These are phyloP conservation scores for Pseudocercospora fijiensis DNA, from an alignment of 2,329 filamentous ascomycete species.

Conservation along the genomic window DNA sequence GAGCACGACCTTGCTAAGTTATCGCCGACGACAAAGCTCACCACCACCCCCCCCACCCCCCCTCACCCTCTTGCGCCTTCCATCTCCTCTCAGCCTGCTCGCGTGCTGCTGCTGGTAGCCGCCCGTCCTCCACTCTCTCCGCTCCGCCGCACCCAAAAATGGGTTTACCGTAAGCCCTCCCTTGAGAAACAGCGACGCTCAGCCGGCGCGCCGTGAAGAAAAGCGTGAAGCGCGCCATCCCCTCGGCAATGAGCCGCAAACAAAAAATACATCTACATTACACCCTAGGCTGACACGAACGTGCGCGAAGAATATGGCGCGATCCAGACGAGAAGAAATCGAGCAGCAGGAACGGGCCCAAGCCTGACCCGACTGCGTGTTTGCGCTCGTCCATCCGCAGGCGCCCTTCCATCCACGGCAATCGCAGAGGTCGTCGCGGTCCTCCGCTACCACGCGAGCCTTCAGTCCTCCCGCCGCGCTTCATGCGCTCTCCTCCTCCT, in stretches of 20 bases:
- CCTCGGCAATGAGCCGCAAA: slow-evolving; percentile 7
- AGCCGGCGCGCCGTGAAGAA: slow-evolving; percentile 16
- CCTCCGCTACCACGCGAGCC: slow-evolving; percentile 31
- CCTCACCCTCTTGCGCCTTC: slow-evolving; percentile 15
- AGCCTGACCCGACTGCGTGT: slow-evolving; percentile 49
- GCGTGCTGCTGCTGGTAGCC: slow-evolving; percentile 24
- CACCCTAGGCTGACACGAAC: slow-evolving; percentile 15
- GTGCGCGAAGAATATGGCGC: slow-evolving; percentile 48
- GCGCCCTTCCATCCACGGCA: slow-evolving; percentile 34
- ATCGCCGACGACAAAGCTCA: slow-evolving; percentile 8
- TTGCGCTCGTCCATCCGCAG: slow-evolving; percentile 60
- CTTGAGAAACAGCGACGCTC: slow-evolving; percentile 14
- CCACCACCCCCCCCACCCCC: slow-evolving; percentile 14
- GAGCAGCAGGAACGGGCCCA: slow-evolving; percentile 43
- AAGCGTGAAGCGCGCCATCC: slow-evolving; percentile 15
- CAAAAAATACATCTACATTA: slow-evolving; percentile 7
- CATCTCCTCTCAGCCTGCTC: slow-evolving; percentile 26
- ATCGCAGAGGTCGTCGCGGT: slow-evolving; percentile 27
- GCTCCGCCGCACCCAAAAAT: slow-evolving; percentile 35
- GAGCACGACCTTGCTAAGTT: neutral
- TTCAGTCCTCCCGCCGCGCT: slow-evolving; percentile 27
- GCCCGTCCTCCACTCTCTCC: slow-evolving; percentile 20
- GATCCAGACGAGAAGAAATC: slow-evolving; percentile 50
- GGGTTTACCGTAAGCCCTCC: slow-evolving; percentile 50
- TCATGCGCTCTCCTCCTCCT: slow-evolving; percentile 29